A percentile compares a stretch with the other conserved stretches of the same genome.
phyloP scores from a whole-genome alignment of 2,329 filamentous ascomycete species.

The Colletotrichum sp. region DNA sequence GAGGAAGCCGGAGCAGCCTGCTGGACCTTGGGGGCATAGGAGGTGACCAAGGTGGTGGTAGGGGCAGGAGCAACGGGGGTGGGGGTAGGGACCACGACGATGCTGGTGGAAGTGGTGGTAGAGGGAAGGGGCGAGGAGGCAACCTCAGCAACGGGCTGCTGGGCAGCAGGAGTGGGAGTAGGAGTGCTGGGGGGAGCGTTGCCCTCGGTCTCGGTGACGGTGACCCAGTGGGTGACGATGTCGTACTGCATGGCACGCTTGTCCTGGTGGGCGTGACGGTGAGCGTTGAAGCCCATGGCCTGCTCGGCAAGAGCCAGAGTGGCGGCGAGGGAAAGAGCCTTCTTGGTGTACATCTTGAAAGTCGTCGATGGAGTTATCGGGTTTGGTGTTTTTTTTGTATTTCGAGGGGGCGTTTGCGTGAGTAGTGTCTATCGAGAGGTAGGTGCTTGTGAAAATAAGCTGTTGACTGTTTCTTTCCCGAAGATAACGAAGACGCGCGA shows the following conservation, averaged over 20 bases:
- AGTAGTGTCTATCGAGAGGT: background rate
- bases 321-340: slow-evolving; percentile 43
- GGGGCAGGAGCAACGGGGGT: slow-evolving; percentile 5
- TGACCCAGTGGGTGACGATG: slow-evolving; percentile 42
- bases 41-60: slow-evolving; percentile 25
- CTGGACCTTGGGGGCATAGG: slow-evolving; percentile 9
- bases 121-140: background rate
- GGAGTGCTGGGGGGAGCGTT: slow-evolving; percentile 20
- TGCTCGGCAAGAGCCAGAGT: slow-evolving; percentile 49
- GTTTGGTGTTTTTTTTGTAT: background rate
- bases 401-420: slow-evolving; percentile 1
- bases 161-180: background rate
- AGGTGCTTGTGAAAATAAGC: background rate
- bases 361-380: slow-evolving; percentile 17
- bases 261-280: slow-evolving; percentile 44
- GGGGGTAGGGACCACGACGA: slow-evolving; percentile 4
- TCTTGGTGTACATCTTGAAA: slow-evolving; percentile 48
- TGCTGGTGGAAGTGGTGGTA: slow-evolving; percentile 14
- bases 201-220: slow-evolving; percentile 44
- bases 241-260: slow-evolving; percentile 39
- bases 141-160: background rate
- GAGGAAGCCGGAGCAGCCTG: slow-evolving; percentile 21
- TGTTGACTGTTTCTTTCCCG: slow-evolving; percentile 4
- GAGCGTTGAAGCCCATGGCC: slow-evolving; percentile 45
- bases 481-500: background rate